Base-by-base conservation (phyloP, 2,329 filamentous ascomycete species). In the Zasmidium angulare region DNA sequence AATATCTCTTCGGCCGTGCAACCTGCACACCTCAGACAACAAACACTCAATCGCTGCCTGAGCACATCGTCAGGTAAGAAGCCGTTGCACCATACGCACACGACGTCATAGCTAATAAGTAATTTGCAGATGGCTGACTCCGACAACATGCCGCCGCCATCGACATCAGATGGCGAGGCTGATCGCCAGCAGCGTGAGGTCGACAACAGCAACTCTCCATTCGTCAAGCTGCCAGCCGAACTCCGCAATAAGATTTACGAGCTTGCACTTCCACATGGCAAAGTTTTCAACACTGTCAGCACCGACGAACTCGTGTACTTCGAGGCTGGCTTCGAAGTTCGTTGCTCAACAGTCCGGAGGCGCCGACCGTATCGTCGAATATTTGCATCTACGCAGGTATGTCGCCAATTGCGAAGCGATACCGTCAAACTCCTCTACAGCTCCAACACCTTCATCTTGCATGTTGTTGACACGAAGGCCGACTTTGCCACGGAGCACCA, bases 361-460 rank as follows among this genome's bases (percentile, higher is more conserved):
- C 21, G 10, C 17, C 6, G 11, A 0, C 12, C 12, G 22, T 47
- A 48, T 20, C 2, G 24, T 1, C 24, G 14, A 9, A n/a, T 17
- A 19, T 20, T 55, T 7, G 53, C 11, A n/a, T 40, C 61, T 20
- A 46, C 55, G 1, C 61, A 63, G 29, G 55, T 55, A 11, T 60
- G 61, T 26, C 46, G 26, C 26, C 19, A 19, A 3, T 22, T 63
- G 20, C 61, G 61, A 7, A 24, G 20, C 6, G 61, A 63, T 11
- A 53, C 29, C 17, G 19, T 56, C 7, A 47, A 52, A 12, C 17
- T 53, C 21, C 57, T 55, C 50, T 63, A 63, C 53, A 24, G 55
- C 29, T 11, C 21, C 23, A 60, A 63, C 17, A 56, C 53, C 4
- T 63, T 60, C 48, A n/a, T n/a, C n/a, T n/a, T n/a, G n/a, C n/a